Evolutionary conservation across 1,284 basidiomycete species (phyloP).

Genomic region (Tetrapyrgos nigripes): DNA sequence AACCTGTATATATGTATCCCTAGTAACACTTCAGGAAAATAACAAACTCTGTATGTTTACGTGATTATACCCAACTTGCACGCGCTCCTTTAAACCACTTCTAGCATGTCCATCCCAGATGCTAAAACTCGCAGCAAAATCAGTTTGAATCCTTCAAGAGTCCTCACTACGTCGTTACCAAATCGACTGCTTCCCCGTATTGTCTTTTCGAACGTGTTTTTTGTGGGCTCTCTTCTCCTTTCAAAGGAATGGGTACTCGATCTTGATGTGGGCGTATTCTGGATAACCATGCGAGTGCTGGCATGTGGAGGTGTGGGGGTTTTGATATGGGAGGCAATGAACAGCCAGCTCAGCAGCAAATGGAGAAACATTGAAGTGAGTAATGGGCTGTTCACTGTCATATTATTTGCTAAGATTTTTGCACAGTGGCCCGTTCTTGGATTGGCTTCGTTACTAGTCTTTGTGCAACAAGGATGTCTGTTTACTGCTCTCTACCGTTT

Average conservation of each 20-base stretch:
- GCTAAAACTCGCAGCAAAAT: constrained; percentile 74
- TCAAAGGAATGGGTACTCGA: constrained; percentile 70
- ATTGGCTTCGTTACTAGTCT: constrained; percentile 68
- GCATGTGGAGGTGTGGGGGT: constrained; percentile 68
- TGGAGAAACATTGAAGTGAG: constrained; percentile 63
- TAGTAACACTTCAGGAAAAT: neutral
- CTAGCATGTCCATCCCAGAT: constrained; percentile 67
- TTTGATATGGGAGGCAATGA: constrained; percentile 60
- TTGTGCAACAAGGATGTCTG: constrained; percentile 67
- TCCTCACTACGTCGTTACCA: constrained; percentile 64
- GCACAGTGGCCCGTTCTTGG: constrained; percentile 72
- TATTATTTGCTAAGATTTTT: neutral
- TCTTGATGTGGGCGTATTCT: constrained; percentile 72
- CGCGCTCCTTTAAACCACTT: constrained; percentile 21
- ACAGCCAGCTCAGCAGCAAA: constrained; percentile 56
- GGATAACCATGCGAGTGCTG: constrained; percentile 73
- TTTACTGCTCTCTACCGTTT: constrained; percentile 71
- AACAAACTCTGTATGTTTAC: neutral
- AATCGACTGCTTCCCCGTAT: constrained; percentile 59
- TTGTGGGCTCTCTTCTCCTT: constrained; percentile 66
- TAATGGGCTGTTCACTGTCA: neutral
- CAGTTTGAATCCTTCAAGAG: constrained; percentile 58
- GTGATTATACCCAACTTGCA: neutral
- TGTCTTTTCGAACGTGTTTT: constrained; percentile 62
- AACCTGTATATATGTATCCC: constrained; percentile 3